Percentiles rank a stretch among this genome's conserved stretches.
phyloP scores from a whole-genome alignment of 192 early-diverging fungal species.

The Rhizophagus prolifer region DNA sequence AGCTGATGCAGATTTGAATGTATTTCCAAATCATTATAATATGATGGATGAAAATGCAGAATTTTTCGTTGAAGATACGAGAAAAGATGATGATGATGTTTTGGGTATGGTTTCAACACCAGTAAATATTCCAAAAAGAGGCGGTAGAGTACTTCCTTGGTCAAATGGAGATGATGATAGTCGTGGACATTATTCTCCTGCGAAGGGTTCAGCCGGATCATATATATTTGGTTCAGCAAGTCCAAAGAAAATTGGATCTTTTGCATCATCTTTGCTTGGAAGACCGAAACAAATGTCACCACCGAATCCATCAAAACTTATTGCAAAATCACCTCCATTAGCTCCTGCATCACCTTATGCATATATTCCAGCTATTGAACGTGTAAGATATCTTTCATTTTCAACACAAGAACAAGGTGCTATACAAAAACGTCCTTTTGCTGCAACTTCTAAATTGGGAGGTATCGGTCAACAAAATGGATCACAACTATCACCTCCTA shows the following conservation, averaged over 20 bases:
- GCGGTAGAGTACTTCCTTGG: slow-evolving; percentile 29
- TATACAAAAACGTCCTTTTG: slow-evolving; percentile 20
- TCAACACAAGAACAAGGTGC: slow-evolving; percentile 24
- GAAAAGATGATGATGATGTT: slow-evolving; percentile 26
- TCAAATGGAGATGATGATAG: slow-evolving; percentile 22
- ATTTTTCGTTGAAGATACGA: slow-evolving; percentile 20
- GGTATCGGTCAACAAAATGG: not conserved
- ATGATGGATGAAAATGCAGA: slow-evolving; percentile 41
- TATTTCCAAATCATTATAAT: slow-evolving; percentile 44
- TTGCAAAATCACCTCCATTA: slow-evolving; percentile 39
- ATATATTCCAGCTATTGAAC: slow-evolving; percentile 47
- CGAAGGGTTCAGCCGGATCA: slow-evolving; percentile 31
- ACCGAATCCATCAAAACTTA: slow-evolving; percentile 26
- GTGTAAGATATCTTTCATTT: slow-evolving; percentile 45
- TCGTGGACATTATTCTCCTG: slow-evolving; percentile 27
- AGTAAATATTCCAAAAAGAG: slow-evolving; percentile 11
- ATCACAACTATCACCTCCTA: not conserved
- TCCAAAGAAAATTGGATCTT: slow-evolving; percentile 37
- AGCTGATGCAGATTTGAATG: slow-evolving; percentile 39
- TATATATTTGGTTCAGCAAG: slow-evolving; percentile 41
- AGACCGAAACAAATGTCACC: slow-evolving; percentile 35
- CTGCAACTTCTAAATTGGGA: not conserved
- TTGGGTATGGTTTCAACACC: slow-evolving; percentile 30
- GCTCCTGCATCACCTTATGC: slow-evolving; percentile 45
- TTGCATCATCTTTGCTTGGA: slow-evolving; percentile 34